Conservation (phyloP, 495 filamentous ascomycete species). For the Physcia stellaris region DNA sequence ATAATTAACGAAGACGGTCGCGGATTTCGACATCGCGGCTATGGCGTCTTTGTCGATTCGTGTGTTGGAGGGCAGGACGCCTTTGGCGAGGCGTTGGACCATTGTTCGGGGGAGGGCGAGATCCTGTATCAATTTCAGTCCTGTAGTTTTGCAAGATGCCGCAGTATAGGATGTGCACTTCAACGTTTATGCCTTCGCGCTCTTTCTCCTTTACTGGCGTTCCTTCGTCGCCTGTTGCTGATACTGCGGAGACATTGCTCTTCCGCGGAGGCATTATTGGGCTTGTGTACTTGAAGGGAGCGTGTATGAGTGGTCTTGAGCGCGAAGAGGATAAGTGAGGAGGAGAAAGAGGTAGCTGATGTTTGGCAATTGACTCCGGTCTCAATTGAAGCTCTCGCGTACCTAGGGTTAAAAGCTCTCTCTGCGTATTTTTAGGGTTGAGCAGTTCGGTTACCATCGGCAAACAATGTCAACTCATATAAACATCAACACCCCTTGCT, state of each 20-base stretch:
- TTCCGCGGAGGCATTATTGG: slow-evolving; percentile 16
- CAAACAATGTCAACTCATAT: too few relatives aligned
- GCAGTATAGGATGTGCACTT: slow-evolving; percentile 13
- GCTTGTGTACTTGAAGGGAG: too few relatives aligned
- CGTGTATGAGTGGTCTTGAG: too few relatives aligned
- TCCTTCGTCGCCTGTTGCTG: slow-evolving; percentile 11
- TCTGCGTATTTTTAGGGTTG: too few relatives aligned
- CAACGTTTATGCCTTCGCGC: slow-evolving; percentile 21
- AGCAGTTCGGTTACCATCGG: too few relatives aligned
- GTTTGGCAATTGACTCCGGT: too few relatives aligned
- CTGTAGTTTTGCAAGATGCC: background rate
- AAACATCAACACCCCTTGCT: too few relatives aligned
- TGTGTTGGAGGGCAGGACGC: slow-evolving; percentile 91
- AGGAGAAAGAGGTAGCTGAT: too few relatives aligned
- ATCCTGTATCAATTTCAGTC: slow-evolving; percentile 42
- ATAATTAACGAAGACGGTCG: slow-evolving; percentile 90
- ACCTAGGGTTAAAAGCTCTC: too few relatives aligned
- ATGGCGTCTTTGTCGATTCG: slow-evolving; percentile 90
- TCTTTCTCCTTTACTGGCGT: slow-evolving; percentile 18
- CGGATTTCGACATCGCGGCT: slow-evolving; percentile 79
- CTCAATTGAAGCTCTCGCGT: too few relatives aligned
- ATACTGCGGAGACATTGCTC: slow-evolving; percentile 17
- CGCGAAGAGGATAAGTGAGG: too few relatives aligned
- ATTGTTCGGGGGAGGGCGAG: slow-evolving; percentile 87
- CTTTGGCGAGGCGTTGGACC: slow-evolving; percentile 83